Base-by-base conservation (phyloP, 2,329 filamentous ascomycete genomes). In the Fusarium goolgardi region DNA sequence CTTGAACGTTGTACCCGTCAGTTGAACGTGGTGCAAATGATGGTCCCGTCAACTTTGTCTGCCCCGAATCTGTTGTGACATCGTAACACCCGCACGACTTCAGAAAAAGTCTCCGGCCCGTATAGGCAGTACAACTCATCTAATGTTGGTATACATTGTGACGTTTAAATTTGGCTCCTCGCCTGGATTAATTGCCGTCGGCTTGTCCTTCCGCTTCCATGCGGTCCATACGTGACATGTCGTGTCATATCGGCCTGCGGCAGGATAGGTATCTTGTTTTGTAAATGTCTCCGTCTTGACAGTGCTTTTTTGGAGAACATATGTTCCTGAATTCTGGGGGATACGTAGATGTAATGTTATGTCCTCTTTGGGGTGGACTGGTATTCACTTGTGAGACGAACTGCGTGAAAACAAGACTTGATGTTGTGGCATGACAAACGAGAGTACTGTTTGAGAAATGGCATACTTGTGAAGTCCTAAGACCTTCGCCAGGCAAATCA, bases 11-110 rank as follows among this genome's bases (percentile, higher is more conserved):
- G n/a, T 46, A 43, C 40, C 37, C 29, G 23, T 62, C 9, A 31
- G 43, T 45, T 45, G 43, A 45, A 31, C n/a, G n/a, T 45, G 12
- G 43, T 59, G 32, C 54, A 50, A 44, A n/a, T 6, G 49, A 34
- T n/a, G 9, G 12, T 46, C 39, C 55, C 27, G 43, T 29, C 27
- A 62, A 54, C 21, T 40, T 50, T 51, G 67, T 67, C 51, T 45
- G 25, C 23, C 63, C 66, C 67, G 67, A 70, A 49, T 29, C 55
- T 23, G 50, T 32, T 18, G 55, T 68, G 31, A 50, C 53, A 67
- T 54, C 49, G 52, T 51, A 37, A 23, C 49, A 65, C 55, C 61
- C 47, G 55, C 44, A 50, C 41, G 37, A 52, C 43, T 60, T 60
- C 41, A 55, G 29, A 45, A 60, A 58, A 25, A 44, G 34, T 55